Base-by-base conservation (phyloP, 1,284 basidiomycete genomes). In the Lentinus polychrous region DNA sequence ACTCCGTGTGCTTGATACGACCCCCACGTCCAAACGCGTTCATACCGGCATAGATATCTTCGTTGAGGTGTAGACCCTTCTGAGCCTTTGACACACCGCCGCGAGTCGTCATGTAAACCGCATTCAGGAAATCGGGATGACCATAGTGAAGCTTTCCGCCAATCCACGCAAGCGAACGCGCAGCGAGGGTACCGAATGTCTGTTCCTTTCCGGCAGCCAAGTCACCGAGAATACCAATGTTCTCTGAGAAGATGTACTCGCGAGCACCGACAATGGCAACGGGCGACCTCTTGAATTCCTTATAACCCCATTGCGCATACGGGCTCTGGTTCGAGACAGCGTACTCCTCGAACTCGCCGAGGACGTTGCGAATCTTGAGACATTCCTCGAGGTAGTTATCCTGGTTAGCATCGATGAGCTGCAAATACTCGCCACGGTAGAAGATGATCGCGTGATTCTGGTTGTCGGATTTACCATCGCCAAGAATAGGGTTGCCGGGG, bases 201-300 rank as follows among this genome's bases (percentile, higher is more conserved):
- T 99, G 95, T 70, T 99, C 96, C 75, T 99, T 99, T 27, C 96
- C 95, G 55, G 95, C 95, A 43, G 95, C 95, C 46, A 99, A 81
- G 69, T 99, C 95, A 69, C 95, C 95, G 43, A 99, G 78, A 60
- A 99, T 95, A 81, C 95, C 95, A 58, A 99, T 99, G 70, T 98
- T 98, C 75, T 99, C 96, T 45, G 96, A 99, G 75, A 99, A 99
- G 67, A 99, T 98, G 71, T 99, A 99, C 75, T 99, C 96, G 70
- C 96, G 85, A 17, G 95, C 94, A 68, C 96, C 95, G 54, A 99
- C 88, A 60, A 99, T 99, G 15, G 96, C 96, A 32, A 99, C 91
- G 14, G 95, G 95, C 44, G 88, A 70, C 58, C 83, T 83, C 66
- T 80, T 81, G 75, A 94, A 94, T 60, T 95, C 91, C 65, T 87